These are phyloP conservation scores for Lotmaria passim DNA, from an alignment of 208 protist genomes.

Conservation along the genomic window DNA sequence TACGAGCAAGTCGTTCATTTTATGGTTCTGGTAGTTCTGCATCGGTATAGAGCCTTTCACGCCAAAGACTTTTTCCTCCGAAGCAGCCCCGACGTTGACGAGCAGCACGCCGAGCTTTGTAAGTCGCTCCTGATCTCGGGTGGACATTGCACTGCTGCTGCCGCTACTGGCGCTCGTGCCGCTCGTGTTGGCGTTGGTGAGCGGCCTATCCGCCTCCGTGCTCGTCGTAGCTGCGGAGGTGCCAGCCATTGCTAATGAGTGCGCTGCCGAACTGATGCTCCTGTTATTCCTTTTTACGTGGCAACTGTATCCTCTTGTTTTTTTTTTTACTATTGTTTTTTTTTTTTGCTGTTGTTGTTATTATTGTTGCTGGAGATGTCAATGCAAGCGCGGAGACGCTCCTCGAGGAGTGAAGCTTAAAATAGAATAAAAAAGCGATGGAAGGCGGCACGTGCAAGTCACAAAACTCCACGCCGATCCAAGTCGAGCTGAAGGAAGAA, in stretches of 20 bases:
- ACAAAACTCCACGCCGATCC: no score
- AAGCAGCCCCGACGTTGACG: constrained; percentile 59
- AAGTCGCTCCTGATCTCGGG: constrained; percentile 46
- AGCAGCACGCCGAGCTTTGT: constrained; percentile 68
- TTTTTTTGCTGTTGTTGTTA: no score
- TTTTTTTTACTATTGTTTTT: neutral
- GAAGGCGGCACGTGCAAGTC: no score
- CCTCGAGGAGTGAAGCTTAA: no score
- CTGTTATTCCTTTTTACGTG: no score
- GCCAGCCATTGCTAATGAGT: neutral
- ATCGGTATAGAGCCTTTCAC: constrained; percentile 34
- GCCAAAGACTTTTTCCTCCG: constrained; percentile 64
- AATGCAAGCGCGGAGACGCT: no score
- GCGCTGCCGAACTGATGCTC: no score
- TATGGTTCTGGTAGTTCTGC: constrained; percentile 24
- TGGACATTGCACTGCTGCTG: constrained; percentile 9
- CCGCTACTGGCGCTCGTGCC: neutral
- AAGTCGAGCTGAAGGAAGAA: constrained; percentile 1
- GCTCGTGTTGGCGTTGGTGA: neutral
- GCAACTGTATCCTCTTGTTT: neutral
- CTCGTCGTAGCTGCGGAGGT: neutral
- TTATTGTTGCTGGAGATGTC: no score
- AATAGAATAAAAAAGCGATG: no score
- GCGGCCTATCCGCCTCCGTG: neutral
- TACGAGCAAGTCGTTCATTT: constrained; percentile 61